Base-by-base conservation (phyloP, 345 rosid species). In the Populus euphratica region DNA sequence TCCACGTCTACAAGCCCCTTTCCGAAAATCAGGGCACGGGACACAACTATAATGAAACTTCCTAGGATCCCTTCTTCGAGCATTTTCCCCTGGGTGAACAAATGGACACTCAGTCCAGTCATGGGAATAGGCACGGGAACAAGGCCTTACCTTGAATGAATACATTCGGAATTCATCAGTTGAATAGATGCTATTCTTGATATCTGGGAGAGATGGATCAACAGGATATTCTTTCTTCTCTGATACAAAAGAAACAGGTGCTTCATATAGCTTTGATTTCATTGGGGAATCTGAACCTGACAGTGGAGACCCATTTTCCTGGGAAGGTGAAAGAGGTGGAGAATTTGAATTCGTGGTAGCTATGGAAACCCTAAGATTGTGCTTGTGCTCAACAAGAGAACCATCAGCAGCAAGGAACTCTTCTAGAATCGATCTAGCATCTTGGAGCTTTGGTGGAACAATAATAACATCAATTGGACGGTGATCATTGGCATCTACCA, bases 21-120 rank as follows among this genome's bases (percentile, higher is more conserved):
- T 95, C 41, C 99, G 85, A 71, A 93, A 93, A 77, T 95, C 99
- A 36, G 99, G 98, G 36, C 99, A 95, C 5, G 98, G 99, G 6
- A 95, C 98, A 39, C 99, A 95, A 75, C 99, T 95, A 78, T 95
- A 95, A 64, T 95, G 98, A 61, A 86, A 95, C 91, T 95, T 95
- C 82, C 99, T 89, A 1, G 98, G 99, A 82, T 95, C 99, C 81
- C 99, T 88, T 80, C 99, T 90, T 73, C 99, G 89, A 39, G 99
- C 99, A 83, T 95, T 95, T 67, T 95, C 99, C 6, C 99, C 99
- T 0, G 99, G 99, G 69, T 95, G 99, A 68, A 93, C 99, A 84
- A 95, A 95, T 8, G 99, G 99, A 73, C 99, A 95, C 85, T 95
- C 99, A 0, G 99, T 95, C 99, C 99, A 95, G 79, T 95, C 99